Evolutionary conservation across 495 filamentous ascomycete genomes (phyloP).

Genomic region (Hyaloscypha variabilis): DNA sequence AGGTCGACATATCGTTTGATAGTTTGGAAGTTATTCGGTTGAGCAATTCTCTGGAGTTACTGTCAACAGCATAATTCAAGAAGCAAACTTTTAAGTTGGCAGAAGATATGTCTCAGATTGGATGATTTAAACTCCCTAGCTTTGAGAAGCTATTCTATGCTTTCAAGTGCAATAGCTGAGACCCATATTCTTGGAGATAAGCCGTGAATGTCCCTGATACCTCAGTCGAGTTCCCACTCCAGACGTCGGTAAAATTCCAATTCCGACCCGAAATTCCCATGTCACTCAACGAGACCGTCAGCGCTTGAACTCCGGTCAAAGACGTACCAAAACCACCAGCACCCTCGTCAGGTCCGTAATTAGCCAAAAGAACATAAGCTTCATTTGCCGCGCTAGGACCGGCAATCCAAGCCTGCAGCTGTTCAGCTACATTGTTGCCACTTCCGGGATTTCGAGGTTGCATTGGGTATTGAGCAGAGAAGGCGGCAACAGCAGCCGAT

Average conservation of each 20-base stretch:
- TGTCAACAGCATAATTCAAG: too few relatives aligned
- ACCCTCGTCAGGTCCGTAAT: constrained; percentile 35
- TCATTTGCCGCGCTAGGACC: constrained; percentile 24
- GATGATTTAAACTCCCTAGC: too few relatives aligned
- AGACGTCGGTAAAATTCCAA: constrained; percentile 28
- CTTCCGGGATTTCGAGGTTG: constrained; percentile 36
- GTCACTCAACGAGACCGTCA: constrained; percentile 31
- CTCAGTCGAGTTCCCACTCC: constrained; percentile 27
- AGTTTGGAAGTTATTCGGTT: too few relatives aligned
- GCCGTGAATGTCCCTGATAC: constrained; percentile 22
- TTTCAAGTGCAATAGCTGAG: constrained; percentile 16
- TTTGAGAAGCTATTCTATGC: too few relatives aligned
- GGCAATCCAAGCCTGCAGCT: constrained; percentile 39
- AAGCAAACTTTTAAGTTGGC: too few relatives aligned
- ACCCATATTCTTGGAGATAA: constrained; percentile 21
- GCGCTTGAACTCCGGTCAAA: constrained; percentile 25
- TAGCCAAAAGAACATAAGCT: constrained; percentile 33
- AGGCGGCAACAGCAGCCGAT: constrained; percentile 27
- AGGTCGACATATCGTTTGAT: constrained; percentile 9
- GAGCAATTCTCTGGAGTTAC: too few relatives aligned
- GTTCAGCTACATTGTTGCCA: constrained; percentile 30
- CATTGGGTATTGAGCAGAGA: constrained; percentile 33
- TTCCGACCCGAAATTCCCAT: constrained; percentile 29
- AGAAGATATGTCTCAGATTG: too few relatives aligned
- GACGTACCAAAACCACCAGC: constrained; percentile 30